Evolutionary conservation across 164 flowering plant species (phyloP).

Genomic region (Stephania japonica): DNA sequence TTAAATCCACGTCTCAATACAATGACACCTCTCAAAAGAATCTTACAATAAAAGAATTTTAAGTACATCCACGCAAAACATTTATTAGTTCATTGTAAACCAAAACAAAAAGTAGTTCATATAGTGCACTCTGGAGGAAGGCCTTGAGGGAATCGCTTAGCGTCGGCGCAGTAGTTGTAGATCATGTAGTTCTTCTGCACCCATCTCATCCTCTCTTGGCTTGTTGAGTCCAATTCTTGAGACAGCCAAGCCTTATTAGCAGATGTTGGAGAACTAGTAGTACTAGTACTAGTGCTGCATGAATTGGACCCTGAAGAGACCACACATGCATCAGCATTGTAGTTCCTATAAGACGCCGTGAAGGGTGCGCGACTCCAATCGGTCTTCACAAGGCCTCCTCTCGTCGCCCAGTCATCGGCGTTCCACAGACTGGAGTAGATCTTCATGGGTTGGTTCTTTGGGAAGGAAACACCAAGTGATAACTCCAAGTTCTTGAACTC

Average conservation of each 20-base stretch:
- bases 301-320: constrained; percentile 9
- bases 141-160: constrained; percentile 9
- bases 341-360: constrained; percentile 7
- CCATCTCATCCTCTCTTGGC: constrained; percentile 14
- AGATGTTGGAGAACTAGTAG: not conserved
- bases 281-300: not conserved
- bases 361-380: constrained; percentile 5
- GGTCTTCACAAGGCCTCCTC: constrained; percentile 5
- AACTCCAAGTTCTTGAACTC: constrained; percentile 27
- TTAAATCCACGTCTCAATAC: no score
- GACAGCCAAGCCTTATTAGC: constrained; percentile 7
- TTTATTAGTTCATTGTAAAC: no score
- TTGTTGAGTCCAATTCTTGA: constrained; percentile 9
- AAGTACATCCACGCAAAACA: no score
- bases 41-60: no score
- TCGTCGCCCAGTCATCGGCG: constrained; percentile 3
- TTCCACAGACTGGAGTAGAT: constrained; percentile 7
- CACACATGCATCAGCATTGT: constrained; percentile 4
- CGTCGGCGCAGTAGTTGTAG: constrained; percentile 15
- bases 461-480: not conserved
- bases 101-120: no score
- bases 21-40: no score
- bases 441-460: constrained; percentile 7
- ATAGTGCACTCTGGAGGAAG: constrained; percentile 2
- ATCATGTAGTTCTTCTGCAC: constrained; percentile 21